Evolutionary conservation across 2,329 filamentous ascomycete genomes (phyloP).

Genomic region (Colletotrichum sp.): DNA sequence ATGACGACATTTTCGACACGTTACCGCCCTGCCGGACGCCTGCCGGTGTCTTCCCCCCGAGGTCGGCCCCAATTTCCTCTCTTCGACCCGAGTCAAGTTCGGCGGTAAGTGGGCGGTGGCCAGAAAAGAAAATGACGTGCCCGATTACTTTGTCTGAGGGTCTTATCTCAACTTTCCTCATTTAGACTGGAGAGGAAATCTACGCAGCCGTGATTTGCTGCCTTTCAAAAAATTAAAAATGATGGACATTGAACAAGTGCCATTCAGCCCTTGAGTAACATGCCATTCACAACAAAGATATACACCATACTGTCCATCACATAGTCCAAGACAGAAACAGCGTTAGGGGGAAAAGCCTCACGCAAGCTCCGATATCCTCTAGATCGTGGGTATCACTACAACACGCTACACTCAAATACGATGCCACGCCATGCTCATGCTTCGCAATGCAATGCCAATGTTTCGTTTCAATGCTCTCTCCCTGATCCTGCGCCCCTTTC

Average conservation of each 20-base stretch:
- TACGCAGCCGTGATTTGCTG: not conserved
- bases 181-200: not conserved
- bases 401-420: not conserved
- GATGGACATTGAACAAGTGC: not conserved
- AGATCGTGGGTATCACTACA: slow-evolving; percentile 11
- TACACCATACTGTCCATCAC: not conserved
- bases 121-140: not conserved
- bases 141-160: too few relatives aligned
- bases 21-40: not conserved
- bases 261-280: not conserved
- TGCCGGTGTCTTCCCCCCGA: too few relatives aligned
- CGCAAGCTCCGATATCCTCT: not conserved
- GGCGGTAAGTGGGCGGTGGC: not conserved
- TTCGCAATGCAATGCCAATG: not conserved
- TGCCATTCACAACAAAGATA: not conserved
- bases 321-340: not conserved
- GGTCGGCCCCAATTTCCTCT: too few relatives aligned
- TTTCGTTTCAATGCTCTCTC: not conserved
- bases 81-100: not conserved
- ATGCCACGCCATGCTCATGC: slow-evolving; percentile 3
- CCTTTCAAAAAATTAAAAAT: rapidly evolving
- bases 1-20: not conserved
- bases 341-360: not conserved
- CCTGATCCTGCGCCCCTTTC: not conserved
- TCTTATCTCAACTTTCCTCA: not conserved